Percentiles rank a stretch among this genome's conserved stretches.
phyloP scores from a whole-genome alignment of 306 rosid species.

The Trifolium repens region DNA sequence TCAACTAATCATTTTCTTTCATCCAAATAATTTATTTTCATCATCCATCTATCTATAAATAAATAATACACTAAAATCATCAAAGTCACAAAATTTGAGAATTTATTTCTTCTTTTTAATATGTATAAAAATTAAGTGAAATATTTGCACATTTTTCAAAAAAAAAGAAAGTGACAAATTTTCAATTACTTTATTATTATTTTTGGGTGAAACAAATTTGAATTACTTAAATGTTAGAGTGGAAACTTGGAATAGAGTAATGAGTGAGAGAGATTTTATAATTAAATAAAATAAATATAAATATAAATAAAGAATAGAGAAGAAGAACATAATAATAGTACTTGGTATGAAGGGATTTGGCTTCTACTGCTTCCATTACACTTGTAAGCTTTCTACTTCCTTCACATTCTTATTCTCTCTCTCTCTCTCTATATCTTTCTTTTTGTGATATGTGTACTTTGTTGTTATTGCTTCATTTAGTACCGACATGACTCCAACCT shows the following conservation, averaged over 20 bases:
- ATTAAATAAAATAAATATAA: background rate
- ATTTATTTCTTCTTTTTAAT: too few species aligned
- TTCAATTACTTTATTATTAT: too few species aligned
- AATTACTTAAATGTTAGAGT: background rate
- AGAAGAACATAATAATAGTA: slow-evolving; percentile 1
- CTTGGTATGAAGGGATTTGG: slow-evolving; percentile 34
- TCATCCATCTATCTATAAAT: too few species aligned
- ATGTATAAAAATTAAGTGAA: too few species aligned
- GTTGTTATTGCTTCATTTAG: slow-evolving; percentile 41
- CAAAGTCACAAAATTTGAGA: too few species aligned
- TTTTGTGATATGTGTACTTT: slow-evolving; percentile 18
- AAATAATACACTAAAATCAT: too few species aligned
- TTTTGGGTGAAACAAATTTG: background rate
- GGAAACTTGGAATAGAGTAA: background rate
- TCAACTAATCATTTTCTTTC: too few species aligned
- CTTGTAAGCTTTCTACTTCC: slow-evolving; percentile 29
- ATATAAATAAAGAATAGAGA: slow-evolving; percentile 4
- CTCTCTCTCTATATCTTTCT: slow-evolving; percentile 13
- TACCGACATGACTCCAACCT: slow-evolving; percentile 63
- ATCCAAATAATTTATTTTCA: too few species aligned
- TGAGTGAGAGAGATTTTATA: background rate
- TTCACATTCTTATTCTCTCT: background rate
- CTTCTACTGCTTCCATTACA: slow-evolving; percentile 40
- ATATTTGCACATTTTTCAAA: too few species aligned
- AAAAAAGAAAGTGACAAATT: too few species aligned